Conservation (phyloP, 176 grass and related monocot species). For the Musa troglodytarum region DNA sequence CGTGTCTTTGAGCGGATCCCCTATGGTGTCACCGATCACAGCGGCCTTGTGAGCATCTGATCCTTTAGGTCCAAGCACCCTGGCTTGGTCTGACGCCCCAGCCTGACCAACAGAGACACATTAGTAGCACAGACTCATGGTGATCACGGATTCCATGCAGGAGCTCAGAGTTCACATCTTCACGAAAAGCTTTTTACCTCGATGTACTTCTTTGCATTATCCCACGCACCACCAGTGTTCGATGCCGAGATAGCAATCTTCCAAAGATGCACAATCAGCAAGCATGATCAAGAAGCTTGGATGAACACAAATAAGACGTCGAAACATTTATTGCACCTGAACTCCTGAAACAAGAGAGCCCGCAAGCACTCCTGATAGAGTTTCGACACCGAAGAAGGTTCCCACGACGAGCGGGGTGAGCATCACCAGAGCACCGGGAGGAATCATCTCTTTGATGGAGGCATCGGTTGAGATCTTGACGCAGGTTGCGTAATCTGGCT, state of each 20-base stretch:
- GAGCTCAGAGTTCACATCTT: too few species aligned
- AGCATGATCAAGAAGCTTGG: not conserved
- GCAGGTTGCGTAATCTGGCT: not conserved
- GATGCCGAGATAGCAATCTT: constrained; percentile 1
- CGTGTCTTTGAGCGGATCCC: not conserved
- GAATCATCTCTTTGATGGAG: constrained; percentile 1
- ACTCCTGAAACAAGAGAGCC: not conserved
- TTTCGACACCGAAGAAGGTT: not conserved
- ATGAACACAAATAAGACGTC: not conserved
- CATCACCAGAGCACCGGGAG: not conserved
- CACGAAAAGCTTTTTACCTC: not conserved
- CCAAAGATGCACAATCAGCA: too few species aligned
- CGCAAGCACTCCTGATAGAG: not conserved
- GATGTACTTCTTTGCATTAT: constrained; percentile 4
- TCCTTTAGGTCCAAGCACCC: not conserved
- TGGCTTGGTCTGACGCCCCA: not conserved
- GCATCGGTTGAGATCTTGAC: not conserved
- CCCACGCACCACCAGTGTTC: not conserved
- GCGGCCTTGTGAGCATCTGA: not conserved
- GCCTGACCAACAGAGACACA: not conserved
- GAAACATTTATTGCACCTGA: not conserved
- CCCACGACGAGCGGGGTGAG: not conserved
- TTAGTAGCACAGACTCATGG: too few species aligned
- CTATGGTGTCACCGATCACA: not conserved
- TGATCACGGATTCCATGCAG: not conserved